These are phyloP conservation scores for Helicostylum pulchrum DNA, from an alignment of 192 early-diverging fungal species.

Conservation along the genomic window DNA sequence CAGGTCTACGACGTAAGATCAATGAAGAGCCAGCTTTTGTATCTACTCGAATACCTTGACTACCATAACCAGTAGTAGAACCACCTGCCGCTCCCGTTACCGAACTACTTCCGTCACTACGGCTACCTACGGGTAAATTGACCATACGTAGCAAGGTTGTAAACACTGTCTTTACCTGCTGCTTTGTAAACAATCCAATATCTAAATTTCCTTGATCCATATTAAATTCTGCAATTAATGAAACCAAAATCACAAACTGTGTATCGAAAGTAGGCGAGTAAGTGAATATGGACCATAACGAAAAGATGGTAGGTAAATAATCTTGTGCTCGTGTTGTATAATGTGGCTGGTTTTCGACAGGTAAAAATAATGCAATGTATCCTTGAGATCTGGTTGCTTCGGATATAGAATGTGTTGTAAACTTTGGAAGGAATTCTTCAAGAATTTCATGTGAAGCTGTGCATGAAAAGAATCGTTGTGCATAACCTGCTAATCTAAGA, in stretches of 20 bases:
- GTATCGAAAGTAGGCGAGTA: slow-evolving; percentile 58
- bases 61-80: slow-evolving; percentile 36
- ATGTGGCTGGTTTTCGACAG: slow-evolving; percentile 37
- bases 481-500: slow-evolving; percentile 45
- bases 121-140: slow-evolving; percentile 54
- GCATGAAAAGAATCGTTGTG: slow-evolving; percentile 67
- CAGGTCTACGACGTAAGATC: slow-evolving; percentile 32
- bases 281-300: slow-evolving; percentile 76
- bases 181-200: slow-evolving; percentile 55
- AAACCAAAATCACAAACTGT: slow-evolving; percentile 69
- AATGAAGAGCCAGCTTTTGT: slow-evolving; percentile 35
- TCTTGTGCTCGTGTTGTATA: slow-evolving; percentile 42
- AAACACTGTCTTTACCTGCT: slow-evolving; percentile 61
- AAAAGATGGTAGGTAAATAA: slow-evolving; percentile 83
- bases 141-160: slow-evolving; percentile 45
- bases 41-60: slow-evolving; percentile 38
- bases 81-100: slow-evolving; percentile 48
- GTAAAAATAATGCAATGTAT: slow-evolving; percentile 70
- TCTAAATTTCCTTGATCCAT: slow-evolving; percentile 33
- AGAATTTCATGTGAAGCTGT: slow-evolving; percentile 71
- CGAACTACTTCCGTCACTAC: slow-evolving; percentile 38
- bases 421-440: slow-evolving; percentile 69
- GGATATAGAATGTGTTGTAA: slow-evolving; percentile 63
- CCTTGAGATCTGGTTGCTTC: slow-evolving; percentile 56
- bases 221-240: slow-evolving; percentile 60